These are phyloP conservation scores for Alternaria solani DNA, from an alignment of 2,329 filamentous ascomycete genomes.

Conservation along the genomic window DNA sequence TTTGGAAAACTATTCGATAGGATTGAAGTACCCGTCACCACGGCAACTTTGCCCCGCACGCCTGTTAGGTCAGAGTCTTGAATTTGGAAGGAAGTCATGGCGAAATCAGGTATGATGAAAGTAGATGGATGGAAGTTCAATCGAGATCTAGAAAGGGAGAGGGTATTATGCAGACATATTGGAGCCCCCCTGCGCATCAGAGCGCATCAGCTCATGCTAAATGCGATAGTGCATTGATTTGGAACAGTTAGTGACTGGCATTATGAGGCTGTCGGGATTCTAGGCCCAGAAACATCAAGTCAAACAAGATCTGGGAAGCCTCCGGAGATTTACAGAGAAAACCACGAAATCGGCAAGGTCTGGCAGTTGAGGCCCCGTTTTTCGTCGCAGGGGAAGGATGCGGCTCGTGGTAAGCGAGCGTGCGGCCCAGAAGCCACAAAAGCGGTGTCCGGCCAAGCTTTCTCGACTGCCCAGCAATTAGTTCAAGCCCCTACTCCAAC, in stretches of 20 bases:
- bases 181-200: background rate
- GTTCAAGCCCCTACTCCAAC: background rate
- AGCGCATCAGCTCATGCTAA: background rate
- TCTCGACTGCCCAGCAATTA: background rate
- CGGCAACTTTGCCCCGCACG: slow-evolving; percentile 30
- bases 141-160: background rate
- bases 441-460: background rate
- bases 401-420: background rate
- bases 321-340: slow-evolving; percentile 9
- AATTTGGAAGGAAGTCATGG: slow-evolving; percentile 33
- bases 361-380: background rate
- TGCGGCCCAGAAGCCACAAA: background rate
- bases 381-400: slow-evolving; percentile 10
- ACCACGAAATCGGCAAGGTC: background rate
- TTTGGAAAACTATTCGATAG: background rate
- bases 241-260: slow-evolving; percentile 1
- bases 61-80: slow-evolving; percentile 28
- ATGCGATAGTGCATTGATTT: slow-evolving; percentile 6
- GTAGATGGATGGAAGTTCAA: background rate
- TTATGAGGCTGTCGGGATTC: background rate
- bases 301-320: slow-evolving; percentile 7
- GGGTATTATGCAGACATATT: slow-evolving; percentile 12
- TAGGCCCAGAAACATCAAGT: slow-evolving; percentile 5
- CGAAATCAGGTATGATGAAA: slow-evolving; percentile 5
- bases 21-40: slow-evolving; percentile 28